Evolutionary conservation across 2,329 filamentous ascomycete species (phyloP), one percentile per base, ranked within the genome.

Genomic region (Claviceps sp.): DNA sequence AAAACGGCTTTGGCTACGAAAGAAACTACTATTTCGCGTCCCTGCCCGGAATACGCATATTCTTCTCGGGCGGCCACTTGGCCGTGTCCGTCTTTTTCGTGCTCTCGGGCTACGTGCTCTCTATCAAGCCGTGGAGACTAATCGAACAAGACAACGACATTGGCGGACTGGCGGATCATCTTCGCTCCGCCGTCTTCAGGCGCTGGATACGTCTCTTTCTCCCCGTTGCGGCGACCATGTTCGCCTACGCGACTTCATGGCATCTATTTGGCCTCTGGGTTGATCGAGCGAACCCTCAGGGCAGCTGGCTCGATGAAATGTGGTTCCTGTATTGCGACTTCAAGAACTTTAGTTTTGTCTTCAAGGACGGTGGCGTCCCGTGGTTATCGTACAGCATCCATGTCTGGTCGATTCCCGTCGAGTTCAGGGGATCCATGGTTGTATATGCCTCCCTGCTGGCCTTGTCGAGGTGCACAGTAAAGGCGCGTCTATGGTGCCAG

Each of bases 301-400:
- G 56, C 4, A 75, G 57, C 37, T 72, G 73, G 58, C 55, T 61
- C 7, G 73, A 71, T 11, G 78, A 82, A 58, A 55, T 80, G 1
- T 77, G 73, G 67, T 57, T 62, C 5, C 70, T 73, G 59, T 76
- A 75, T 56, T 54, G 62, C 54, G 78, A 85, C 61, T 70, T 78
- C 61, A 86, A 85, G 62, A 84, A 84, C 63, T 85, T 82, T 67
- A 85, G 76, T 64, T 86, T 82, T 61, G 62, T 84, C 41, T 86
- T 80, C 66, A 75, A 77, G 43, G 71, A 70, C 7, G 78, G 79
- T 6, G 76, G 75, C 1, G 67, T 74, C 10, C 74, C 77, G 11
- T 82, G 78, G 70, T 48, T 67, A 26, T 58, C 47, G 16, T 64
- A 79, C 65, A 80, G 82, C 57, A 71, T 70, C 30, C 81, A 84